Percentiles rank a stretch among this genome's conserved stretches.
Evolutionary conservation across 129 eudicot genomes (phyloP).

Genomic region (Pseudognaphalium luteoalbum): DNA sequence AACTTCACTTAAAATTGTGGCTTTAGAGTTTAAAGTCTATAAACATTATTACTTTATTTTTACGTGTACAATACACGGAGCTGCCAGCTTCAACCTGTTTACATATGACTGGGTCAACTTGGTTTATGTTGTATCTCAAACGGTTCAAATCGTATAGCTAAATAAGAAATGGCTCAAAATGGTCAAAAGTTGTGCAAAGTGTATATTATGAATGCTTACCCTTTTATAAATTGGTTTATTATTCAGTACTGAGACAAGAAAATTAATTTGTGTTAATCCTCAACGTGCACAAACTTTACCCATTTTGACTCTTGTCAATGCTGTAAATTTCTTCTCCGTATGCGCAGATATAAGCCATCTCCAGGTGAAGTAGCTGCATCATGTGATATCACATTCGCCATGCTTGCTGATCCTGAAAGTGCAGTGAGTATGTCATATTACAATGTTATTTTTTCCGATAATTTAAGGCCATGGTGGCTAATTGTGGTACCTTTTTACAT

Average conservation of each 20-base stretch:
- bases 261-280: neutral
- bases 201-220: neutral
- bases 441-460: neutral
- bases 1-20: too few relatives aligned
- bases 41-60: too few relatives aligned
- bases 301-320: neutral
- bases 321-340: neutral
- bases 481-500: conserved; percentile 13
- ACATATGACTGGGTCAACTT: neutral
- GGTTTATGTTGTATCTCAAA: neutral
- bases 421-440: conserved; percentile 74
- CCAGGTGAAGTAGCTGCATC: conserved; percentile 96
- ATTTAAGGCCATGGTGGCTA: conserved; percentile 13
- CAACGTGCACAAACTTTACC: neutral
- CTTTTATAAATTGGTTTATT: neutral
- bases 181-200: neutral
- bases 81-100: neutral
- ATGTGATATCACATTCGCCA: conserved; percentile 93
- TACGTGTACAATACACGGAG: neutral
- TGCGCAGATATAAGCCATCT: conserved; percentile 68
- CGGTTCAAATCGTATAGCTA: neutral
- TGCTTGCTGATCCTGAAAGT: conserved; percentile 98
- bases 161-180: neutral
- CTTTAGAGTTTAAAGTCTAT: too few relatives aligned
- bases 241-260: neutral